phyloP scores from a whole-genome alignment of 2,329 filamentous ascomycete genomes.

The Penicillium aurantiogriseum region DNA sequence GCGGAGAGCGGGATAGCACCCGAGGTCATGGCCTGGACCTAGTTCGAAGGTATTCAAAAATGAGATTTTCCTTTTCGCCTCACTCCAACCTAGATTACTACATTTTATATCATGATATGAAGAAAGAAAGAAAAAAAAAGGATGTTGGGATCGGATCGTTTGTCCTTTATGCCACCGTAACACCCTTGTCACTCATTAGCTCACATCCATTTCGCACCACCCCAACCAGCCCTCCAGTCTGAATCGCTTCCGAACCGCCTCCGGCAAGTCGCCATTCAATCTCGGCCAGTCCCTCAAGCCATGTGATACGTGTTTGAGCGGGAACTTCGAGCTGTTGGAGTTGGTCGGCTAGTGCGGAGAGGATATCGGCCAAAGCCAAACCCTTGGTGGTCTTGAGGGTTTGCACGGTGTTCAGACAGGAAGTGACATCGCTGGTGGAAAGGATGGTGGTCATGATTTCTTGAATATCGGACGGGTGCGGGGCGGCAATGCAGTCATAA shows the following conservation, averaged over 20 bases:
- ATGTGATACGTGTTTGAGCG: constrained; percentile 81
- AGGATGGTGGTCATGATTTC: constrained; percentile 82
- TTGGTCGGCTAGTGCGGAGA: constrained; percentile 82
- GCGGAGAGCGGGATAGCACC: neutral
- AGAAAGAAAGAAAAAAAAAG: neutral
- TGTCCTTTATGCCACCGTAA: constrained; percentile 17
- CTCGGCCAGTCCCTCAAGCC: constrained; percentile 87
- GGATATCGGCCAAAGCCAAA: constrained; percentile 87
- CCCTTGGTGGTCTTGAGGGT: constrained; percentile 82
- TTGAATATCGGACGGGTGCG: constrained; percentile 82
- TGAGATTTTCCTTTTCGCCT: neutral
- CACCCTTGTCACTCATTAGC: constrained; percentile 54
- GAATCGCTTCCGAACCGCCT: constrained; percentile 80
- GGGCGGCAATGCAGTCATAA: constrained; percentile 95
- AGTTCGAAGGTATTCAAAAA: too few relatives aligned
- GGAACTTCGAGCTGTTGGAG: constrained; percentile 79
- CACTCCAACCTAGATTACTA: constrained; percentile 1
- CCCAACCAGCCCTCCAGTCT: constrained; percentile 90
- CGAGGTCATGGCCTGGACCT: too few relatives aligned
- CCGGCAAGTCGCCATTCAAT: constrained; percentile 89
- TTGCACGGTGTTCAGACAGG: constrained; percentile 83
- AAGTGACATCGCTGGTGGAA: constrained; percentile 80
- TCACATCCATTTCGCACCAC: constrained; percentile 85
- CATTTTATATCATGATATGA: neutral
- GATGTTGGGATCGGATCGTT: neutral